Percentiles rank a stretch among this genome's conserved stretches.
Evolutionary conservation across 2,329 filamentous ascomycete species (phyloP).

Genomic region (Penicillium psychrosexuale): DNA sequence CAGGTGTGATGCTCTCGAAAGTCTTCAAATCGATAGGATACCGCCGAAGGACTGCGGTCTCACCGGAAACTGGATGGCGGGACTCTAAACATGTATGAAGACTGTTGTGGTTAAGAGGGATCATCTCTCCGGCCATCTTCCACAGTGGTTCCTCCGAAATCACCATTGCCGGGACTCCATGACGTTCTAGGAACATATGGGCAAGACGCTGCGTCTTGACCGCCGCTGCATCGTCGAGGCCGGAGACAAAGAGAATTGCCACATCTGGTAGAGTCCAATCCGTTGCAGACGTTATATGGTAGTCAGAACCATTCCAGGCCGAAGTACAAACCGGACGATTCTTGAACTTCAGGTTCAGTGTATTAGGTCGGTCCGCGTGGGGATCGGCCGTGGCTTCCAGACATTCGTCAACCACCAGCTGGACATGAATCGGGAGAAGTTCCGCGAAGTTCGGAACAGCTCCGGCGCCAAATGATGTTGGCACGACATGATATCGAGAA

Average conservation of each 20-base stretch:
- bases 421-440: constrained; percentile 47
- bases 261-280: constrained; percentile 47
- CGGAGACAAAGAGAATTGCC: constrained; percentile 45
- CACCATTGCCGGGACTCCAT: constrained; percentile 44
- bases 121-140: constrained; percentile 33
- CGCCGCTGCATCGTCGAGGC: constrained; percentile 29
- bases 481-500: constrained; percentile 49
- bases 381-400: constrained; percentile 31
- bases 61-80: constrained; percentile 33
- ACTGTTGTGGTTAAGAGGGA: constrained; percentile 41
- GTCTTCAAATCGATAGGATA: constrained; percentile 48
- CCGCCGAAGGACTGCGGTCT: constrained; percentile 34
- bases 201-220: constrained; percentile 34
- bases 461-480: constrained; percentile 47
- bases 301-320: constrained; percentile 36
- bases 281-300: constrained; percentile 37
- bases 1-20: constrained; percentile 47
- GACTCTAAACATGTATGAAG: constrained; percentile 46
- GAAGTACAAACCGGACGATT: constrained; percentile 39
- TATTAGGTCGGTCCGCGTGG: constrained; percentile 25
- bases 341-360: constrained; percentile 41
- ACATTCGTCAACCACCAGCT: constrained; percentile 50
- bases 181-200: constrained; percentile 43
- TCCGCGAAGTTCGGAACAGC: constrained; percentile 48
- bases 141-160: constrained; percentile 46